Evolutionary conservation across 2,329 filamentous ascomycete genomes (phyloP), one percentile per base, ranked within the genome.

Genomic region (Fusarium fracticaudum): DNA sequence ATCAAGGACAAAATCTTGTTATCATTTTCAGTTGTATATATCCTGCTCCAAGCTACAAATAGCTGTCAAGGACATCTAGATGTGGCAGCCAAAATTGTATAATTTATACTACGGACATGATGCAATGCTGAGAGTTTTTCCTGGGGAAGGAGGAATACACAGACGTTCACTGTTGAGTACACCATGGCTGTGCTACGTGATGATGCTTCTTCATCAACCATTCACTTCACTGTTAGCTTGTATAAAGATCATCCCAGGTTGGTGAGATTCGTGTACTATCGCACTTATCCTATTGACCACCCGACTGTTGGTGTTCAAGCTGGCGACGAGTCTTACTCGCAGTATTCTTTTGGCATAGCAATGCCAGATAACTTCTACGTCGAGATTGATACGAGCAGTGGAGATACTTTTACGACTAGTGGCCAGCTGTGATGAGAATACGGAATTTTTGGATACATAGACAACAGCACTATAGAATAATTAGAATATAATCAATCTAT

Each of bases 271-370:
- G 43, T 18, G 11, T 60, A 60, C 43, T 50, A 48, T n/a, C 4
- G 3, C 14, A 50, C 33, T 13, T 0, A 17, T 3, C 3, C 3
- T 17, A 2, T 0, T 26, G 3, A 6, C 9, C 0, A 1, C 8
- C 24, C 55, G 1, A 59, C 41, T 29, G 11, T 60, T 6, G 57
- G 57, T 38, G 8, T 50, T 1, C 57, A 60, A 29, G 33, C 22
- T 3, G 6, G n/a, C 1, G 11, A 35, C 1, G 8, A 35, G 33
- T 29, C 24, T 11, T 50, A 37, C 33, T 50, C 14, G 20, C 18
- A 59, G 18, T 59, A 17, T 4, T 59, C 55, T 37, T 59, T 3
- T 26, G 10, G 12, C n/a, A 2, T 24, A 2, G 2, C 5, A 0
- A 29, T 59, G 6, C 41, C n/a, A 1, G 31, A 59, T 2, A 20